These are phyloP conservation scores for Malus hybrid DNA, from an alignment of 331 rosid genomes.

Conservation along the genomic window DNA sequence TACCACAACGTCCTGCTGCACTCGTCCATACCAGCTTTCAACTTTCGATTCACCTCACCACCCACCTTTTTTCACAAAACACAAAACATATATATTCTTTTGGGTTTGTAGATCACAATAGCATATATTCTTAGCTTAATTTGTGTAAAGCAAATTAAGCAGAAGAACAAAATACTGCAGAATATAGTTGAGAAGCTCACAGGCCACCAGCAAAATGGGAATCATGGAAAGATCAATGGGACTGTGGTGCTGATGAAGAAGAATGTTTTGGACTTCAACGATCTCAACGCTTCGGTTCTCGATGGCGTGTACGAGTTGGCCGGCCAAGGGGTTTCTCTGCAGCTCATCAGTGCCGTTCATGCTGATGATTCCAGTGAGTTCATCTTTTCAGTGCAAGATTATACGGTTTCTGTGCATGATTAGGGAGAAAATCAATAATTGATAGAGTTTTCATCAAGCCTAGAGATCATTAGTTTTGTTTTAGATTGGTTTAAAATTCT, in stretches of 20 bases:
- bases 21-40: background rate
- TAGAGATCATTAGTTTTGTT: background rate
- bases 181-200: background rate
- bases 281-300: slow-evolving; percentile 42
- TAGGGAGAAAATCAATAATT: background rate
- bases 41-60: background rate
- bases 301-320: slow-evolving; percentile 44
- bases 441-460: background rate
- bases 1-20: background rate
- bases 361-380: slow-evolving; percentile 34
- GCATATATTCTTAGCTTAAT: background rate
- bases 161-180: background rate
- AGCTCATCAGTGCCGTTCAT: slow-evolving; percentile 36
- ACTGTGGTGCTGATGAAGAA: slow-evolving; percentile 21
- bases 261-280: slow-evolving; percentile 61
- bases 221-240: slow-evolving; percentile 25
- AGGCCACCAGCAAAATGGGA: background rate
- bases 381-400: background rate
- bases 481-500: background rate
- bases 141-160: background rate
- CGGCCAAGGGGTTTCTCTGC: slow-evolving; percentile 48
- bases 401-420: background rate
- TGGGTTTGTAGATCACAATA: background rate
- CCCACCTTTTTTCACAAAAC: background rate
- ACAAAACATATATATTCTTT: background rate